These are phyloP conservation scores for Lasiodiplodia hormozganensis DNA, from an alignment of 2,329 filamentous ascomycete species.

Conservation along the genomic window DNA sequence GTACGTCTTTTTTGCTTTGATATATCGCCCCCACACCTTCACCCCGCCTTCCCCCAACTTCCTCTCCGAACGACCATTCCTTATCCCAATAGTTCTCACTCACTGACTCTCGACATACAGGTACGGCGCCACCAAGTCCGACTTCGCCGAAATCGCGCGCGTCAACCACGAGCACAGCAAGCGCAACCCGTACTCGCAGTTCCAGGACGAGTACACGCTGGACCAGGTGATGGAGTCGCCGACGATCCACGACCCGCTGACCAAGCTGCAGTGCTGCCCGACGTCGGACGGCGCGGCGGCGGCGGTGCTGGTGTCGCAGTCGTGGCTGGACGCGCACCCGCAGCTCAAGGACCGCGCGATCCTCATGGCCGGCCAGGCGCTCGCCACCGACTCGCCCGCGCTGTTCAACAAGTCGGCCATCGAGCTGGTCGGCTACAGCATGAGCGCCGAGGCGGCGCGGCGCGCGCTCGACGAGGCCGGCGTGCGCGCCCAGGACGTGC, in stretches of 20 bases:
- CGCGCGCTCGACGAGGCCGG: conserved; percentile 77
- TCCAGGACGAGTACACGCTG: conserved; percentile 87
- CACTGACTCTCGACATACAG: conserved; percentile 49
- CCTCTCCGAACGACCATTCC: not conserved
- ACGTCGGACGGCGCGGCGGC: conserved; percentile 93
- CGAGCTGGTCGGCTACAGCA: conserved; percentile 87
- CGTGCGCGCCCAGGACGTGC: conserved; percentile 69
- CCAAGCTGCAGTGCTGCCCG: conserved; percentile 98
- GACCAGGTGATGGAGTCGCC: conserved; percentile 79
- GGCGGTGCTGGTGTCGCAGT: conserved; percentile 85
- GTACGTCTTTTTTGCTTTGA: conserved; percentile 52
- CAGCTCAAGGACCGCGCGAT: conserved; percentile 84
- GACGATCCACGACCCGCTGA: conserved; percentile 85
- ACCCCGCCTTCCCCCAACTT: not conserved
- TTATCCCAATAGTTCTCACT: not conserved
- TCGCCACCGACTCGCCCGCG: conserved; percentile 82
- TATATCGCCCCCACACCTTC: not conserved
- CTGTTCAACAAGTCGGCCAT: conserved; percentile 83
- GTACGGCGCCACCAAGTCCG: conserved; percentile 80
- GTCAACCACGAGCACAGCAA: conserved; percentile 92
- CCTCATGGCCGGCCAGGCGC: conserved; percentile 83
- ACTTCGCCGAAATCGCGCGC: conserved; percentile 94
- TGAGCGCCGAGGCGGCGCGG: conserved; percentile 75
- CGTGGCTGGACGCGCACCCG: conserved; percentile 84
- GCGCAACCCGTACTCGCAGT: conserved; percentile 97